phyloP scores from a whole-genome alignment of 169 alveolate genomes.

The Babesia microti region DNA sequence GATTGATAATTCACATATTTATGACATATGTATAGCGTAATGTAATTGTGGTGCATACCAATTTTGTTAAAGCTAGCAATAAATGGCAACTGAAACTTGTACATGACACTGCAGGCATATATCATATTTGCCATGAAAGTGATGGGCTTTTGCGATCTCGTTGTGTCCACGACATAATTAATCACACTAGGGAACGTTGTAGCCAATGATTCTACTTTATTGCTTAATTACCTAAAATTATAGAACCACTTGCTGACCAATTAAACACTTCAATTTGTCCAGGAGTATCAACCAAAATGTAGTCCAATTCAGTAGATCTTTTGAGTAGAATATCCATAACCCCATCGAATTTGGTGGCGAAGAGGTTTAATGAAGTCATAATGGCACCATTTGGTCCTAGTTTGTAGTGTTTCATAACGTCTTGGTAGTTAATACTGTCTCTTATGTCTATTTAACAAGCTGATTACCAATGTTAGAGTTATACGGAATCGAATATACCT shows the following conservation, averaged over 20 bases:
- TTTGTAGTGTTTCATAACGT: constrained; percentile 85
- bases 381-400: constrained; percentile 99
- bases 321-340: constrained; percentile 76
- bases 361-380: constrained; percentile 90
- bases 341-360: constrained; percentile 89
- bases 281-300: constrained; percentile 93
- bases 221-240: constrained; percentile 61
- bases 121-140: constrained; percentile 97
- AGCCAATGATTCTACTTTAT: constrained; percentile 76
- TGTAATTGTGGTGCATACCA: constrained; percentile 53
- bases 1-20: no score
- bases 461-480: constrained; percentile 42
- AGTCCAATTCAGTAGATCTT: constrained; percentile 73
- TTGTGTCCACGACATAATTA: constrained; percentile 85
- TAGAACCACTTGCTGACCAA: constrained; percentile 96
- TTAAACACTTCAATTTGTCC: constrained; percentile 97
- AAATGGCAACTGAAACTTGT: constrained; percentile 87
- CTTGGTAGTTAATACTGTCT: constrained; percentile 90
- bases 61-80: constrained; percentile 85
- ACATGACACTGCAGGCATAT: constrained; percentile 89
- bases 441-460: constrained; percentile 73
- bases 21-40: constrained; percentile 22
- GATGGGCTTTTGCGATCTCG: constrained; percentile 87
- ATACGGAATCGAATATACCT: constrained; percentile 42
- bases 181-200: constrained; percentile 84